These are phyloP conservation scores for Sugiyamaella paludigena DNA, from an alignment of 1,139 yeast species.

Conservation along the genomic window DNA sequence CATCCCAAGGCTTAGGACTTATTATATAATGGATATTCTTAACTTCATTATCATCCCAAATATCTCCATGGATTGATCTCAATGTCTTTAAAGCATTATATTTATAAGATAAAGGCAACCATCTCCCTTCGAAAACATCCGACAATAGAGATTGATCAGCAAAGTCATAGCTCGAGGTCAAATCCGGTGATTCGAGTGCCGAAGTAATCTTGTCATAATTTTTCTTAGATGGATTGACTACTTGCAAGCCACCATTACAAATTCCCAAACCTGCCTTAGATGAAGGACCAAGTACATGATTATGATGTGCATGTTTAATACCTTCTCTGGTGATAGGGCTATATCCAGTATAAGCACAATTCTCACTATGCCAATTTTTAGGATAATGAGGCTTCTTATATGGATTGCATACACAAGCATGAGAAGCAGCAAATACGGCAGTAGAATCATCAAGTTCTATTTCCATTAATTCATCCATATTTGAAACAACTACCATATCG, in stretches of 20 bases:
- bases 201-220: slow-evolving; percentile 41
- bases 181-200: slow-evolving; percentile 39
- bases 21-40: slow-evolving; percentile 55
- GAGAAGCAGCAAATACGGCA: slow-evolving; percentile 52
- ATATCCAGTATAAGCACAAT: slow-evolving; percentile 50
- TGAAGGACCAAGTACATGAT: slow-evolving; percentile 44
- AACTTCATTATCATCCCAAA: slow-evolving; percentile 48
- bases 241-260: slow-evolving; percentile 55
- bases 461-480: slow-evolving; percentile 57
- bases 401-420: slow-evolving; percentile 61
- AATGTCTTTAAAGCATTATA: slow-evolving; percentile 56
- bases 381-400: slow-evolving; percentile 51
- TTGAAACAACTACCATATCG: slow-evolving; percentile 53
- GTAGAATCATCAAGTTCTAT: slow-evolving; percentile 36
- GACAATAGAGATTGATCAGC: slow-evolving; percentile 57
- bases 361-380: slow-evolving; percentile 47
- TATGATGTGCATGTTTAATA: slow-evolving; percentile 3
- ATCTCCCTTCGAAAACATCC: slow-evolving; percentile 48
- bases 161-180: slow-evolving; percentile 46
- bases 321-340: slow-evolving; percentile 8
- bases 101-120: slow-evolving; percentile 51
- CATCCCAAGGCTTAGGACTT: slow-evolving; percentile 59
- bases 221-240: slow-evolving; percentile 44
- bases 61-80: slow-evolving; percentile 41
- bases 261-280: slow-evolving; percentile 43